phyloP scores from a whole-genome alignment of 2,329 filamentous ascomycete species.

The Aspergillus oerlinghausenensis region DNA sequence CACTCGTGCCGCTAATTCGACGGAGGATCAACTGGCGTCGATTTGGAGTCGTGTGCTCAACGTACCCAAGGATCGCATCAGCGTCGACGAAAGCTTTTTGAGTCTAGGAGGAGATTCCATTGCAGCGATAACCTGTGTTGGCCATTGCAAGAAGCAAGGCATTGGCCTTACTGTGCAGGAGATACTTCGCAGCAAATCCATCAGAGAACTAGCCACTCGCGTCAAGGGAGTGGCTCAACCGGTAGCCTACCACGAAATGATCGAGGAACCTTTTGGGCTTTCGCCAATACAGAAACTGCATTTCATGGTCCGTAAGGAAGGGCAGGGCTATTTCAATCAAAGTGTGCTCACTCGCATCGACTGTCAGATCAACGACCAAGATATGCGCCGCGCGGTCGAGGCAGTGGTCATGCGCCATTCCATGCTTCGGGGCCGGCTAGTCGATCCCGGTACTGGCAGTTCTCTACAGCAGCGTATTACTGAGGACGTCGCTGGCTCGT shows the following conservation, averaged over 20 bases:
- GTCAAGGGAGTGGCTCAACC: conserved; percentile 28
- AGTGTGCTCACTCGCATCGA: conserved; percentile 32
- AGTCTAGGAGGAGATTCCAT: conserved; percentile 48
- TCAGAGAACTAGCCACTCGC: conserved; percentile 32
- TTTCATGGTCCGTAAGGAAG: conserved; percentile 30
- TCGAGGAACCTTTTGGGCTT: conserved; percentile 29
- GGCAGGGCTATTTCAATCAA: conserved; percentile 37
- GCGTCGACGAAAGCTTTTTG: conserved; percentile 37
- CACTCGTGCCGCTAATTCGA: conserved; percentile 18
- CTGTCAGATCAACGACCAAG: conserved; percentile 17
- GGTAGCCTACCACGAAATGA: conserved; percentile 30
- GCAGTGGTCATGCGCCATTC: conserved; percentile 31
- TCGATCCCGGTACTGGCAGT: conserved; percentile 12
- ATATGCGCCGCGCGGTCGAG: conserved; percentile 27
- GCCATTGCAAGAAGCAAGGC: conserved; percentile 43
- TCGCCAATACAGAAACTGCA: conserved; percentile 38
- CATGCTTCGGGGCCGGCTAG: conserved; percentile 35
- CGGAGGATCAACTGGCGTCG: conserved; percentile 27
- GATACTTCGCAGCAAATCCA: conserved; percentile 45
- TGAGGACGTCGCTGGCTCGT: conserved; percentile 25
- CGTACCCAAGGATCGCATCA: conserved; percentile 29
- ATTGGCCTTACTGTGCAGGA: conserved; percentile 46
- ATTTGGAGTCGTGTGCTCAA: conserved; percentile 40
- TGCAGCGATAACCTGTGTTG: conserved; percentile 48
- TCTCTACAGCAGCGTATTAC: conserved; percentile 28